These are phyloP conservation scores for Cryphonectria naterciae DNA, from an alignment of 2,329 filamentous ascomycete species.

Conservation along the genomic window DNA sequence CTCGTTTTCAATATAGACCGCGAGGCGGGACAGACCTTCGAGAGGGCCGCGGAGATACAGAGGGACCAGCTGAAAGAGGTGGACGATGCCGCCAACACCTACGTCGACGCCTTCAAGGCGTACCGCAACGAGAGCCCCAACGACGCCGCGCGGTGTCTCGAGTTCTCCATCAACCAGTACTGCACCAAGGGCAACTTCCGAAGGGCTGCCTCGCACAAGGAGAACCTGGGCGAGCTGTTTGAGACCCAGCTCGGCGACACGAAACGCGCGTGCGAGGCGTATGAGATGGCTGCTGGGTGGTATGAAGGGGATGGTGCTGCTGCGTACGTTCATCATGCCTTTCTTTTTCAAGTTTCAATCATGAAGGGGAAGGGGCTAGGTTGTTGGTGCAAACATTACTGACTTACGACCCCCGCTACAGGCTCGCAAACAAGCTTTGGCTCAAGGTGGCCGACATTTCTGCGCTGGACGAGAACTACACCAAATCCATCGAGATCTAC, in stretches of 20 bases:
- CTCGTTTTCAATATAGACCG: slow-evolving; percentile 57
- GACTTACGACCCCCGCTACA: slow-evolving; percentile 39
- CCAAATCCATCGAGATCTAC: slow-evolving; percentile 78
- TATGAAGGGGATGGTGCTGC: slow-evolving; percentile 85
- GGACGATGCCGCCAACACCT: slow-evolving; percentile 87
- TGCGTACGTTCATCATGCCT: slow-evolving; percentile 60
- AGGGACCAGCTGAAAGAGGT: slow-evolving; percentile 82
- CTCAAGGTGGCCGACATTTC: slow-evolving; percentile 90
- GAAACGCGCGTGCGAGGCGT: slow-evolving; percentile 78
- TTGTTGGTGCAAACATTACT: background rate
- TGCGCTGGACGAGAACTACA: slow-evolving; percentile 82
- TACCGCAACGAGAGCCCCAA: slow-evolving; percentile 85
- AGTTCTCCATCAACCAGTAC: slow-evolving; percentile 82
- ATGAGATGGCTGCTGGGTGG: slow-evolving; percentile 85
- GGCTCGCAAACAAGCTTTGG: slow-evolving; percentile 89
- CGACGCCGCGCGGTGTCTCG: slow-evolving; percentile 79
- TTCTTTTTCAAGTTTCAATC: no score
- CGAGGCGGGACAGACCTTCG: slow-evolving; percentile 85
- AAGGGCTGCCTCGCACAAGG: slow-evolving; percentile 86
- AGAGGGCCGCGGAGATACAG: slow-evolving; percentile 83
- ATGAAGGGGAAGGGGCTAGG: no score
- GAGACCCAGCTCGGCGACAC: slow-evolving; percentile 80
- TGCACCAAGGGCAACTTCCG: slow-evolving; percentile 89
- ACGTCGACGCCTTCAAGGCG: slow-evolving; percentile 91
- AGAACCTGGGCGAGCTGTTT: slow-evolving; percentile 83